phyloP scores from a whole-genome alignment of 768 basidiomycete genomes.

The Kwoniella sp. region DNA sequence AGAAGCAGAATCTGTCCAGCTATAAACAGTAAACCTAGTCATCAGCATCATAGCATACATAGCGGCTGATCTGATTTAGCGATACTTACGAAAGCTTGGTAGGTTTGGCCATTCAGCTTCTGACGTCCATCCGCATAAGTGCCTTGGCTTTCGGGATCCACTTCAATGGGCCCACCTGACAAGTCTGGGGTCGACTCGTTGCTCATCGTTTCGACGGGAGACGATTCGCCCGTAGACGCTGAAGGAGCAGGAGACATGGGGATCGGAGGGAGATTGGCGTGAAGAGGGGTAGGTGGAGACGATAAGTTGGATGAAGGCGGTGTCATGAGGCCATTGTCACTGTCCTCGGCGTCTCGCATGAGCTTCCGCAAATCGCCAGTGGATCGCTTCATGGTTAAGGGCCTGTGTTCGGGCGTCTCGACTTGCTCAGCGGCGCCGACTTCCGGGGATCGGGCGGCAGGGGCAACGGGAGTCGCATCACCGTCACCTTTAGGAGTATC shows the following conservation, averaged over 20 bases:
- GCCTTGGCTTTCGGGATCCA: conserved; percentile 41
- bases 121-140: conserved; percentile 18
- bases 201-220: conserved; percentile 38
- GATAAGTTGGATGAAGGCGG: conserved; percentile 50
- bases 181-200: conserved; percentile 36
- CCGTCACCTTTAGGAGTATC: conserved; percentile 27
- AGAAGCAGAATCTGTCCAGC: conserved; percentile 56
- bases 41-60: not conserved
- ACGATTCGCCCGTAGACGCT: conserved; percentile 45
- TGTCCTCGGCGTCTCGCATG: conserved; percentile 24
- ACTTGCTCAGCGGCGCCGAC: conserved; percentile 11
- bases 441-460: conserved; percentile 33
- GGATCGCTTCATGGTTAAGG: conserved; percentile 38
- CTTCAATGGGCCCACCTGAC: conserved; percentile 29
- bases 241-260: conserved; percentile 44
- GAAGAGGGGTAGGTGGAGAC: conserved; percentile 47
- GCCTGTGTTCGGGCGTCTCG: conserved; percentile 24
- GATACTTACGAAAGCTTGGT: conserved; percentile 56
- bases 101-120: conserved; percentile 36
- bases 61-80: not conserved
- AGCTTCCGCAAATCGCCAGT: conserved; percentile 41
- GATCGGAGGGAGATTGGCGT: conserved; percentile 21
- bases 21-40: conserved; percentile 17
- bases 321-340: conserved; percentile 38
- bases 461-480: conserved; percentile 42